phyloP scores from a whole-genome alignment of 768 basidiomycete genomes.

The Leccinum imitatum region DNA sequence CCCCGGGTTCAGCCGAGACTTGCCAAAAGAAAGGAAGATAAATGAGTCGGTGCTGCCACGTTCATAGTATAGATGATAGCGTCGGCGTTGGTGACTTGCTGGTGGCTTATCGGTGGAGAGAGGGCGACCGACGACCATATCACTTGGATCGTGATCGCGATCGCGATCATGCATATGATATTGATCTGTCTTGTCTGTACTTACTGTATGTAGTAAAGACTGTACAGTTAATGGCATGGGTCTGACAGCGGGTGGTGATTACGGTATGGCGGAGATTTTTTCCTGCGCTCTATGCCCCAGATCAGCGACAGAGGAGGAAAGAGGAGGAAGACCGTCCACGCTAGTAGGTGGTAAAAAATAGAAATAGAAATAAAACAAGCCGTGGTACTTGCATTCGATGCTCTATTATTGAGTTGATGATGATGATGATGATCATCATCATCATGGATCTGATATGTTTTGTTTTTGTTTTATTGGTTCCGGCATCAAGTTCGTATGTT shows the following conservation, averaged over 20 bases:
- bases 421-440: conserved; percentile 6
- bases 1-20: neutral
- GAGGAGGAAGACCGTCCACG: neutral
- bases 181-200: neutral
- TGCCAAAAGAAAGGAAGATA: neutral
- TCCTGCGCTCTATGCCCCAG: conserved; percentile 29
- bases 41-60: conserved; percentile 15
- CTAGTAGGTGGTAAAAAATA: neutral
- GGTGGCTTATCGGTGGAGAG: conserved; percentile 19
- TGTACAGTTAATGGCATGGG: neutral
- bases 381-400: conserved; percentile 9
- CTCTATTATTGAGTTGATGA: neutral
- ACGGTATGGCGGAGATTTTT: conserved; percentile 21
- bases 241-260: conserved; percentile 19
- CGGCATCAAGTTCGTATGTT: neutral
- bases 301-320: neutral
- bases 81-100: neutral
- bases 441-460: conserved; percentile 11
- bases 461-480: neutral
- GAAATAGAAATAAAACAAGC: conserved; percentile 3
- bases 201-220: neutral
- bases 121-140: conserved; percentile 1
- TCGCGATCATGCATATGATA: neutral
- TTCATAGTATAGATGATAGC: conserved; percentile 8
- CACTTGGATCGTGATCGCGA: neutral